Base-by-base conservation (phyloP, 208 protist genomes). In the Wallacemonas sp. region DNA sequence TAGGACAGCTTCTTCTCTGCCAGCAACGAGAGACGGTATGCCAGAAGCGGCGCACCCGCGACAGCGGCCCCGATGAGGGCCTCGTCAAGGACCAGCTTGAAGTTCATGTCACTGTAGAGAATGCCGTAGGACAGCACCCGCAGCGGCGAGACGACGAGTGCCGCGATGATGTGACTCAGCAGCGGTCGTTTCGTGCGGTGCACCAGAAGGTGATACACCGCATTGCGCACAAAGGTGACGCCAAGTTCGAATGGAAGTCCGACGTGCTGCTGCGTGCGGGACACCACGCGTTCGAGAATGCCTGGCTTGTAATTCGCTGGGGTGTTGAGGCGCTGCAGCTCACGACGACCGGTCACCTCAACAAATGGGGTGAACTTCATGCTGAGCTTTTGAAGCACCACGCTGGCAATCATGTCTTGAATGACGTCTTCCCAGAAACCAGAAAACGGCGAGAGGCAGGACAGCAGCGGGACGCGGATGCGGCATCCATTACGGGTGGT, bases 51-150 rank as follows among this genome's bases (percentile, higher is more conserved):
- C 11, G 80, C 72, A 5, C 63, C 68, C 36, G 77, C 70, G 15
- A 81, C 70, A 3, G 79, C 75, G 11, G 76, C 76, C 36, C 77
- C 75, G 53, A 78, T 73, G 34, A 91, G 65, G 8, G 70, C 75
- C 66, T 91, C 83, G 47, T 90, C 77, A 47, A 91, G 67, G 31
- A 94, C 30, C 6, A 81, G 60, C 63, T 84, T 86, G 69, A 83
- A 88, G 64, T 84, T 88, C 19, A 90, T 76, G 39, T 78, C 64
- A 46, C 58, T 68, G 76, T 82, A 86, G 22, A 59, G 62, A 27
- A 81, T 80, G 22, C 84, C 84, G 66, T 89, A 88, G 28, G 79
- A 70, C 64, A 86, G 65, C 39, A 94, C 66, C 14, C 85, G 82
- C 19, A 94, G 66, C 12, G 88, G 88, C 5, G 82, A 38, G 27